Conservation (phyloP, 2,329 filamentous ascomycete genomes). For the Colletotrichum spaethianum region DNA sequence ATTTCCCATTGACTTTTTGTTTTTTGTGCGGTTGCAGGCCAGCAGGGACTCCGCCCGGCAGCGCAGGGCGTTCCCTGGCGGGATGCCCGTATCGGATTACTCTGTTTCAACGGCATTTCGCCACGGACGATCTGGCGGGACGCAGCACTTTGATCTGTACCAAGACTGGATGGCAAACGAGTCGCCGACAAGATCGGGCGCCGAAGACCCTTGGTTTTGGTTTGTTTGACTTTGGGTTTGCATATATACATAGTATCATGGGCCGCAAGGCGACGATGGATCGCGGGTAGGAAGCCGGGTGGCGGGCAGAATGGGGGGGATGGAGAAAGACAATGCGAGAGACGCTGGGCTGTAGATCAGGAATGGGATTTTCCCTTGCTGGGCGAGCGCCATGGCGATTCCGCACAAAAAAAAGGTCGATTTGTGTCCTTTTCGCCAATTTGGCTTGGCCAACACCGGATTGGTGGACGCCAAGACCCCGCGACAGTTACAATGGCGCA, state of each 20-base stretch:
- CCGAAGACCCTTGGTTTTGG: slow-evolving; percentile 7
- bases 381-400: not conserved
- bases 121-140: not conserved
- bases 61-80: slow-evolving; percentile 7
- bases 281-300: not conserved
- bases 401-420: not conserved
- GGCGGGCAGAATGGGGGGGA: not conserved
- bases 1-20: slow-evolving; percentile 13
- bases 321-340: not conserved
- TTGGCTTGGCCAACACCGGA: not conserved
- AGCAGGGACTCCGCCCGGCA: not conserved
- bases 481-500: not conserved
- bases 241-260: slow-evolving; percentile 10
- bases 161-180: not conserved
- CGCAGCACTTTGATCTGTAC: too few relatives aligned
- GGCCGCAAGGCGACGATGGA: not conserved
- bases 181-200: not conserved
- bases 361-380: not conserved
- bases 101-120: slow-evolving; percentile 23
- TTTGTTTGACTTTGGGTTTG: slow-evolving; percentile 9
- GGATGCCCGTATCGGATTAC: not conserved
- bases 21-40: too few relatives aligned
- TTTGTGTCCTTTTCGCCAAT: not conserved
- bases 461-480: not conserved
- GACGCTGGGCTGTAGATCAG: not conserved